These are phyloP conservation scores for Hymenoscyphus scutula DNA, from an alignment of 2,329 filamentous ascomycete species.

Conservation along the genomic window DNA sequence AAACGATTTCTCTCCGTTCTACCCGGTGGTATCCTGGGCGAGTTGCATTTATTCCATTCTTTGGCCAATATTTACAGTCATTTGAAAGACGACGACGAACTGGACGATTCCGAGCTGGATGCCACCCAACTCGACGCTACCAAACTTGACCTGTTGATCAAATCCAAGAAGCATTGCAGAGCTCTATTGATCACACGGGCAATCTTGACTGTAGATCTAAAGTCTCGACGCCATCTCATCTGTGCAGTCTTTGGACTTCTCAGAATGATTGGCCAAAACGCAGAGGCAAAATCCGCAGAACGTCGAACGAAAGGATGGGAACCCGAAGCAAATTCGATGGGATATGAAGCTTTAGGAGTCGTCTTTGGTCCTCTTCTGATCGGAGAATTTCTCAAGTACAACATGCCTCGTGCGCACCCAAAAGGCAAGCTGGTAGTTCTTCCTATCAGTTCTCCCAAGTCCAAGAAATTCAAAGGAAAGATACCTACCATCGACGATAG, in stretches of 20 bases:
- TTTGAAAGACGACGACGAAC: constrained; percentile 50
- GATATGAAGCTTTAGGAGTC: constrained; percentile 60
- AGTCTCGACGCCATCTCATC: constrained; percentile 60
- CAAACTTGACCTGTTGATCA: constrained; percentile 39
- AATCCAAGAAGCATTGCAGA: constrained; percentile 32
- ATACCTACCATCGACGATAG: constrained; percentile 27
- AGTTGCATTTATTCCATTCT: constrained; percentile 58
- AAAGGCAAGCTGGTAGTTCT: constrained; percentile 30
- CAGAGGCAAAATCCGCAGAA: constrained; percentile 53
- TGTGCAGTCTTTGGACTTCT: constrained; percentile 66
- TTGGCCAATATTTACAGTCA: constrained; percentile 60
- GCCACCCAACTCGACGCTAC: constrained; percentile 50
- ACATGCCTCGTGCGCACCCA: constrained; percentile 32
- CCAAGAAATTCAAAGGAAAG: constrained; percentile 42
- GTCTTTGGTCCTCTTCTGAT: constrained; percentile 64
- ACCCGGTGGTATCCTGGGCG: constrained; percentile 65
- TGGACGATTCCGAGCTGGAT: constrained; percentile 20
- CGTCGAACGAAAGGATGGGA: constrained; percentile 48
- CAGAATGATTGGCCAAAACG: constrained; percentile 56
- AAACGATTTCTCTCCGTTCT: constrained; percentile 62
- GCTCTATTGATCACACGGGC: constrained; percentile 65
- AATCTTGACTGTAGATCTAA: constrained; percentile 57
- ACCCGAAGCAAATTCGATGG: constrained; percentile 60
- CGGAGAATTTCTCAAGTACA: constrained; percentile 56
- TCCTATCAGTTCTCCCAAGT: constrained; percentile 40